Evolutionary conservation across 2,329 filamentous ascomycete species (phyloP), one percentile per base, ranked within the genome.

Genomic region (Madurella mycetomatis): DNA sequence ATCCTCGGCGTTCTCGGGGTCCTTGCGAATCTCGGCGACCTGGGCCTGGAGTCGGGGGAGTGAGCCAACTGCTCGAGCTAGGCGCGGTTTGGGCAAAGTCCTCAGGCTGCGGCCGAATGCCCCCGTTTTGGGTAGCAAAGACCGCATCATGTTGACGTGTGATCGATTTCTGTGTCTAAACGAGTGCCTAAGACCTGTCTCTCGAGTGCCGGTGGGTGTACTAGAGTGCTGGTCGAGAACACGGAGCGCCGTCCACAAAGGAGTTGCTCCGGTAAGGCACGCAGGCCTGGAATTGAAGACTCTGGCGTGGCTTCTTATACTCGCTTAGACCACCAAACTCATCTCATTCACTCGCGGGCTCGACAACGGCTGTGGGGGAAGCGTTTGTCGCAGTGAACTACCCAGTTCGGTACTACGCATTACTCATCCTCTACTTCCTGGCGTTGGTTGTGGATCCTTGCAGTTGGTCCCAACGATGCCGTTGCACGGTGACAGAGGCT

Each of bases 1-100:
- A 30, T 12, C 17, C 12, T 16, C 15, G 41, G 9, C 34, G 17
- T 13, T 47, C 32, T 53, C 43, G 7, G 59, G 41, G 15, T 9
- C 18, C 25, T 53, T 50, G 50, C 42, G 45, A 30, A 58, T 18
- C 41, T 61, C 60, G 46, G 53, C 49, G 30, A 59, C 52, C 47
- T 59, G 60, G 30, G 62, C 62, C 42, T 60, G 62, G 19, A 49
- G 55, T 9, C 42, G 59, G 9, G 60, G 52, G 9, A 56, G 34
- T 15, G 62, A 59, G 19, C 57, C 54, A 13, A 54, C 53, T 17
- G 55, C 42, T 34, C 59, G 61, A 32, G 47, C 47, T 49, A 45
- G 47, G 30, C 37, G 37, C 15, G 41, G 34, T 11, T 17, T 49
- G 19, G 30, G 15, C 2, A 39, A 9, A 15, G 31, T 30, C 17